phyloP scores from a whole-genome alignment of 106 monocot genomes.

The Apostasia shenzhenica region DNA sequence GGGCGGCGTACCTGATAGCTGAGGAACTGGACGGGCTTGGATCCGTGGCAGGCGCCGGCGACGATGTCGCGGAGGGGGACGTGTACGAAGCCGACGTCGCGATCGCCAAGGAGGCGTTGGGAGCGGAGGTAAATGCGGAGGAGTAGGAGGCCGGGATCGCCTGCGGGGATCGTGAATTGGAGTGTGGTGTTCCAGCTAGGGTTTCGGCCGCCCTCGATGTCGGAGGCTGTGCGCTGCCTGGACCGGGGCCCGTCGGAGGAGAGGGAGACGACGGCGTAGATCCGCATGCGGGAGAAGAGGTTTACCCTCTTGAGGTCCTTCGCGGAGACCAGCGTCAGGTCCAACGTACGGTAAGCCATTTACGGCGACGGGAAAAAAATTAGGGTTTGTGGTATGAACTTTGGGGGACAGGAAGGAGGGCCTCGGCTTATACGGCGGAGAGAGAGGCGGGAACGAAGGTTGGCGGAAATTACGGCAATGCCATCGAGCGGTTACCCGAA shows the following conservation, averaged over 20 bases:
- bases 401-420: too few relatives aligned
- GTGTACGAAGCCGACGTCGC: conserved; percentile 55
- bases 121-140: conserved; percentile 39
- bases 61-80: conserved; percentile 48
- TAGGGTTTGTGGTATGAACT: too few relatives aligned
- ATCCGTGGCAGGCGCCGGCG: background rate
- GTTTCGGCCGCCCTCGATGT: conserved; percentile 33
- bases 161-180: conserved; percentile 32
- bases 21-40: conserved; percentile 16
- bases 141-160: conserved; percentile 1
- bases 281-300: conserved; percentile 41
- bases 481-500: too few relatives aligned
- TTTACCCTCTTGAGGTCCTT: conserved; percentile 62
- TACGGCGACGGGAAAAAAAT: too few relatives aligned
- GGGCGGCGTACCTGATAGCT: conserved; percentile 61
- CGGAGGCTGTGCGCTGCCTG: conserved; percentile 35
- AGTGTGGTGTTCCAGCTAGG: conserved; percentile 41
- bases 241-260: conserved; percentile 21
- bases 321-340: conserved; percentile 57
- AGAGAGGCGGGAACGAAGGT: too few relatives aligned
- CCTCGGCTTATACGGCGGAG: too few relatives aligned
- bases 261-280: conserved; percentile 53
- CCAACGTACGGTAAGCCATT: conserved; percentile 31
- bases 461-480: too few relatives aligned
- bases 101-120: conserved; percentile 48